Evolutionary conservation across 2,329 filamentous ascomycete species (phyloP).

Genomic region (Aphanocladium album): DNA sequence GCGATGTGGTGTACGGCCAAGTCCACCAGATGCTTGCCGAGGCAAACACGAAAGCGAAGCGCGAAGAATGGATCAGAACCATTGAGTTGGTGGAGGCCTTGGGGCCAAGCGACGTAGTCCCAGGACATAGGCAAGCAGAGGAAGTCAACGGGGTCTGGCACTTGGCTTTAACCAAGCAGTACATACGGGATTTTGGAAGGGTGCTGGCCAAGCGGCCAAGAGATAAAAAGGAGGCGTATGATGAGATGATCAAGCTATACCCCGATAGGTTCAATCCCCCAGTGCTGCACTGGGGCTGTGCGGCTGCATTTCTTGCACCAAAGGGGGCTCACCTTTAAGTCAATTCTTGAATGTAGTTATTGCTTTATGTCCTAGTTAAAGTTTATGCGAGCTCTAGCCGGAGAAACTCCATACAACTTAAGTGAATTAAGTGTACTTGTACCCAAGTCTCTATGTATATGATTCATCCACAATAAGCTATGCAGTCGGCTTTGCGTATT

Average conservation of each 20-base stretch:
- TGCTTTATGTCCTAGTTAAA: too few species aligned
- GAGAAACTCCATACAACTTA: too few species aligned
- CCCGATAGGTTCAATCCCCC: conserved; percentile 16
- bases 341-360: too few species aligned
- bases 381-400: too few species aligned
- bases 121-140: conserved; percentile 25
- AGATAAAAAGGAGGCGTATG: conserved; percentile 11
- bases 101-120: conserved; percentile 27
- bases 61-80: conserved; percentile 28
- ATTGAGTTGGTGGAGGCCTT: conserved; percentile 27
- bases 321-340: neutral
- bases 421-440: too few species aligned
- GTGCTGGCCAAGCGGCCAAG: conserved; percentile 7
- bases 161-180: conserved; percentile 21
- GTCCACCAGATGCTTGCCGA: conserved; percentile 32
- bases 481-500: too few species aligned
- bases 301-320: neutral
- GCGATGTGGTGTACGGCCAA: conserved; percentile 35
- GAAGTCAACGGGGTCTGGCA: conserved; percentile 25
- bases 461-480: too few species aligned
- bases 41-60: conserved; percentile 25
- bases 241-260: conserved; percentile 15
- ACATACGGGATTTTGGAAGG: conserved; percentile 20
- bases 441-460: too few species aligned
- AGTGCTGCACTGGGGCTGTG: neutral